These are phyloP conservation scores for Phytophthora fragariaefolia DNA, from an alignment of 352 stramenopile species.

Conservation along the genomic window DNA sequence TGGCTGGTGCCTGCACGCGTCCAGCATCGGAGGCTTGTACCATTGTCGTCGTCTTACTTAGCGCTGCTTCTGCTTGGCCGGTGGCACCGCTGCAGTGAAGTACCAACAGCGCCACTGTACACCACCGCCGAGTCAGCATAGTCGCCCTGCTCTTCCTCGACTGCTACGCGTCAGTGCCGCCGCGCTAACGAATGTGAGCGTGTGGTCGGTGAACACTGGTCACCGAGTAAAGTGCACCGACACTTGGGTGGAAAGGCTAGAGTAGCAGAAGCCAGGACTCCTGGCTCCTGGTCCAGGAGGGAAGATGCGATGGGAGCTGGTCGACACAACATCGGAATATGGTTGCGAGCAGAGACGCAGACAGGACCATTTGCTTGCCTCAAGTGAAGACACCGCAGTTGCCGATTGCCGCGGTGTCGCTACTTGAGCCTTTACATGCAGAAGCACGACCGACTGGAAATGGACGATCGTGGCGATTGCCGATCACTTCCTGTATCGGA, in stretches of 20 bases:
- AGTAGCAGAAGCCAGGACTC: constrained; percentile 5
- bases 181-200: constrained; percentile 15
- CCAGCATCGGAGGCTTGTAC: constrained; percentile 12
- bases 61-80: not conserved
- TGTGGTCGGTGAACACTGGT: not conserved
- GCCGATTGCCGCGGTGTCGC: constrained; percentile 8
- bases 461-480: no score
- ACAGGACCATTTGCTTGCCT: constrained; percentile 25
- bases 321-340: constrained; percentile 1
- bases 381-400: constrained; percentile 4
- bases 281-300: no score
- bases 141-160: constrained; percentile 6
- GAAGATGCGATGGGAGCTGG: constrained; percentile 23
- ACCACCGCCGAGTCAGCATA: constrained; percentile 24
- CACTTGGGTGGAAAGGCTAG: constrained; percentile 21
- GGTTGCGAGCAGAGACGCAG: constrained; percentile 4
- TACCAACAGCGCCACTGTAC: constrained; percentile 1
- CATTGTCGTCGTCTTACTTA: not conserved
- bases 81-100: constrained; percentile 4
- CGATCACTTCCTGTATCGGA: not conserved
- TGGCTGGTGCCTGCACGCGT: constrained; percentile 19
- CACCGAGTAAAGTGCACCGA: no score
- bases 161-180: not conserved
- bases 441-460: constrained; percentile 24
- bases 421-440: constrained; percentile 36